phyloP scores from a whole-genome alignment of 2,329 filamentous ascomycete species.

The Colletotrichum spaethianum region DNA sequence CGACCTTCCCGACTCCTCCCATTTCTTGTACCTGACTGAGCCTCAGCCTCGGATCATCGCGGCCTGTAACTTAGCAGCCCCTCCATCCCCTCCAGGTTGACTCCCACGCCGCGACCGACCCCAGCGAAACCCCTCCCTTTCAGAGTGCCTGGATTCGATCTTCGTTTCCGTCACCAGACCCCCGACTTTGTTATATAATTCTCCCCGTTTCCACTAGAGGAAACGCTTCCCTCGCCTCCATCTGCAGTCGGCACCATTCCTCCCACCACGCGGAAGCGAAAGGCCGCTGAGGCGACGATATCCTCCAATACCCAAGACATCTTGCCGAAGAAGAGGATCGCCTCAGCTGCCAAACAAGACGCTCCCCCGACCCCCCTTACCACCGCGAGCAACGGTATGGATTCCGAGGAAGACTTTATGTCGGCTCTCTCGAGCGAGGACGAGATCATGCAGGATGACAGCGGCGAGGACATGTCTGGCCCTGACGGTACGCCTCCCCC shows the following conservation, averaged over 20 bases:
- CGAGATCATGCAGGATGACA: constrained; percentile 82
- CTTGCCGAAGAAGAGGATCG: constrained; percentile 67
- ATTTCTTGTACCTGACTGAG: constrained; percentile 5
- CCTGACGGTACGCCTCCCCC: constrained; percentile 60
- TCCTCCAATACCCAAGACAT: constrained; percentile 60
- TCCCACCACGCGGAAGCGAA: constrained; percentile 72
- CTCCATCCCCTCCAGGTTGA: constrained; percentile 15
- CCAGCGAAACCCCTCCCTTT: not conserved
- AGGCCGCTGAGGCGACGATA: constrained; percentile 76
- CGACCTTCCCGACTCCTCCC: constrained; percentile 1
- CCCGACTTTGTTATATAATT: not conserved
- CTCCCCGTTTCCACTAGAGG: constrained; percentile 27
- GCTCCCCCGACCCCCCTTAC: constrained; percentile 71
- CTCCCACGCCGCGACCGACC: constrained; percentile 16
- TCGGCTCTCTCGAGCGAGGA: constrained; percentile 85
- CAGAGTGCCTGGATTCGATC: not conserved
- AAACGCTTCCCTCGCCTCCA: constrained; percentile 36
- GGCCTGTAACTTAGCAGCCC: constrained; percentile 11
- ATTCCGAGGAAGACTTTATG: constrained; percentile 96
- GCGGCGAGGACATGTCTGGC: constrained; percentile 77
- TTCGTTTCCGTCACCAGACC: not conserved
- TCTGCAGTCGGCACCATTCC: constrained; percentile 67
- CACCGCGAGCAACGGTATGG: constrained; percentile 77
- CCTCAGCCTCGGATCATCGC: constrained; percentile 30
- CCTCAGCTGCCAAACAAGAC: constrained; percentile 62